Evolutionary conservation across 768 basidiomycete species (phyloP).

Genomic region (Scleroderma bovista): DNA sequence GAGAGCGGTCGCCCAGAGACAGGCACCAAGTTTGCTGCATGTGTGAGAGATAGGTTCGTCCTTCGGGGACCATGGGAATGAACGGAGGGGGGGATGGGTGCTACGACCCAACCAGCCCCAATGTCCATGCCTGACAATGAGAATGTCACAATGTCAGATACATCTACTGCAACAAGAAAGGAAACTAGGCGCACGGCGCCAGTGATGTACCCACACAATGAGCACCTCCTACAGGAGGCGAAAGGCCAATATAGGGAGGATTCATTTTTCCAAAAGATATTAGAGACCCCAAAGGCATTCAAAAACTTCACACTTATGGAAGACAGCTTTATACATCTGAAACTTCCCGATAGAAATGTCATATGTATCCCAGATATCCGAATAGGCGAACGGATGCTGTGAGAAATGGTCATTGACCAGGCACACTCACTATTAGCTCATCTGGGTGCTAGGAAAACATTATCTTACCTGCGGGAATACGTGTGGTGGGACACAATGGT

Average conservation of each 20-base stretch:
- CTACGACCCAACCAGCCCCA: no score
- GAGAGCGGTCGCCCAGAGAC: no score
- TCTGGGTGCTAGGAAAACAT: slow-evolving; percentile 30
- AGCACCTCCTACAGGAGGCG: not conserved
- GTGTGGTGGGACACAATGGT: slow-evolving; percentile 38
- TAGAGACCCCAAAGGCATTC: slow-evolving; percentile 15
- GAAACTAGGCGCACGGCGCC: no score
- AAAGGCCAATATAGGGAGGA: slow-evolving; percentile 22
- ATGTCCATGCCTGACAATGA: no score
- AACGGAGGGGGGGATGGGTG: no score
- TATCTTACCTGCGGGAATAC: slow-evolving; percentile 27
- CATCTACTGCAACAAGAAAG: no score
- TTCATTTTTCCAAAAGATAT: slow-evolving; percentile 23
- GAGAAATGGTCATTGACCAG: slow-evolving; percentile 32
- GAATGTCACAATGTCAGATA: no score
- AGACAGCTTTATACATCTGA: slow-evolving; percentile 18
- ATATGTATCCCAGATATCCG: slow-evolving; percentile 24
- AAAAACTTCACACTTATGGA: slow-evolving; percentile 18
- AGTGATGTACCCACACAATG: no score
- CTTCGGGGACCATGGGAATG: no score
- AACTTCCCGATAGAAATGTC: not conserved
- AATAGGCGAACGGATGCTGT: slow-evolving; percentile 8
- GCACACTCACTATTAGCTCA: slow-evolving; percentile 38
- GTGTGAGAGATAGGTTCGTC: no score
- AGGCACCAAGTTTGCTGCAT: no score